These are phyloP conservation scores for Lactarius deliciosus DNA, from an alignment of 768 basidiomycete species.

Conservation along the genomic window DNA sequence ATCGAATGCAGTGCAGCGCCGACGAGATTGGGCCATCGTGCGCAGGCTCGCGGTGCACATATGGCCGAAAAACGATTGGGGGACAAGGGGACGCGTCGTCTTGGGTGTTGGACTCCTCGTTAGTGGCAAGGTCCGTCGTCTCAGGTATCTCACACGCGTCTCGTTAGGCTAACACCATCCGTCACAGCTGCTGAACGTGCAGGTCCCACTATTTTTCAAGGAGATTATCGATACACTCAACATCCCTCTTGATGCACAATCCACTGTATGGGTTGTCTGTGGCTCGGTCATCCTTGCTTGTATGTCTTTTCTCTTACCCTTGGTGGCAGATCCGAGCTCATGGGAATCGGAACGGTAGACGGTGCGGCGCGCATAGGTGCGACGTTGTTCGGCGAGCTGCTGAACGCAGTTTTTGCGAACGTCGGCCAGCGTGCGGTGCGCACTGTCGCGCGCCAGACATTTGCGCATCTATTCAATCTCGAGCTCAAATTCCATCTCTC, in stretches of 20 bases:
- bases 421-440: conserved; percentile 94
- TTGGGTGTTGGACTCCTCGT: conserved; percentile 80
- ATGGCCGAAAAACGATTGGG: conserved; percentile 88
- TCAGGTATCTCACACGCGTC: neutral
- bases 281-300: conserved; percentile 92
- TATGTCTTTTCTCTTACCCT: conserved; percentile 43
- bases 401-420: conserved; percentile 95
- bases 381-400: conserved; percentile 83
- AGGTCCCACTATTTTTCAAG: conserved; percentile 98
- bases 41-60: conserved; percentile 82
- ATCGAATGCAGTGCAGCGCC: conserved; percentile 51
- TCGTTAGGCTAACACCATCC: neutral
- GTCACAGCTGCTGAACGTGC: conserved; percentile 84
- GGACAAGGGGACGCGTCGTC: conserved; percentile 76
- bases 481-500: conserved; percentile 91
- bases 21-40: conserved; percentile 85
- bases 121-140: conserved; percentile 74
- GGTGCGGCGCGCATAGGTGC: conserved; percentile 89
- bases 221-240: conserved; percentile 87
- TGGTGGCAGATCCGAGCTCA: too few relatives aligned
- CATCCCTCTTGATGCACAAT: conserved; percentile 65
- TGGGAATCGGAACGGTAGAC: conserved; percentile 48
- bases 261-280: conserved; percentile 88
- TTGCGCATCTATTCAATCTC: conserved; percentile 87
- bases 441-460: conserved; percentile 93